Conservation (phyloP, 1,139 yeast species). For the Candida dubliniensis region DNA sequence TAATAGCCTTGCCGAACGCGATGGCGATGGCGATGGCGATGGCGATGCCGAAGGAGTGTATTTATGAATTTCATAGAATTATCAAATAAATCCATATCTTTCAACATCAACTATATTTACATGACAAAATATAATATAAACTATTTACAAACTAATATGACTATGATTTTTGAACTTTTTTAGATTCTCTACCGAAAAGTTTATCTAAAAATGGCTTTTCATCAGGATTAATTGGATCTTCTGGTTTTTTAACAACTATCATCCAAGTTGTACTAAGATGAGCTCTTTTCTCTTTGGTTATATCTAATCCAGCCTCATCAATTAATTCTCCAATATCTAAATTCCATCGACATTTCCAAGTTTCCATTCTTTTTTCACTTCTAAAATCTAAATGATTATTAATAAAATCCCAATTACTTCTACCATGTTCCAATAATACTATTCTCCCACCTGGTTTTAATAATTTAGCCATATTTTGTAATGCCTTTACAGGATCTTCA, state of each 20-base stretch:
- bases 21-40: conserved; percentile 11
- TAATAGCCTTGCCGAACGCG: neutral
- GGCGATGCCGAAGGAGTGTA: conserved; percentile 15
- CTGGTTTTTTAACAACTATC: conserved; percentile 70
- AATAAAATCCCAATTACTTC: conserved; percentile 75
- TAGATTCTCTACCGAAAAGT: conserved; percentile 36
- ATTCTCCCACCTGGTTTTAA: conserved; percentile 91
- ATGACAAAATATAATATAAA: conserved; percentile 1
- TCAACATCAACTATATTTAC: conserved; percentile 6
- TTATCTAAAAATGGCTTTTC: conserved; percentile 47
- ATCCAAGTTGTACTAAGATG: conserved; percentile 97
- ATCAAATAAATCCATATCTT: too few species aligned
- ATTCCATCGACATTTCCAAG: conserved; percentile 99
- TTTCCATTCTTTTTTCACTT: conserved; percentile 78
- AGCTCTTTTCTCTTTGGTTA: conserved; percentile 73
- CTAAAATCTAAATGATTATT: conserved; percentile 81
- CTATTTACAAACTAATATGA: conserved; percentile 5
- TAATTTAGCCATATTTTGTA: conserved; percentile 68
- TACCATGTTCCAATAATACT: conserved; percentile 86
- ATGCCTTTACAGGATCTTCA: conserved; percentile 83
- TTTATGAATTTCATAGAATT: conserved; percentile 8
- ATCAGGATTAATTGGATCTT: conserved; percentile 50
- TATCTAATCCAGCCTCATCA: conserved; percentile 79
- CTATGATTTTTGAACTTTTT: conserved; percentile 8
- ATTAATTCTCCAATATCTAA: conserved; percentile 85